Percentiles rank a stretch among this genome's conserved stretches.
phyloP scores from a whole-genome alignment of 306 rosid species.

The Parietaria judaica region DNA sequence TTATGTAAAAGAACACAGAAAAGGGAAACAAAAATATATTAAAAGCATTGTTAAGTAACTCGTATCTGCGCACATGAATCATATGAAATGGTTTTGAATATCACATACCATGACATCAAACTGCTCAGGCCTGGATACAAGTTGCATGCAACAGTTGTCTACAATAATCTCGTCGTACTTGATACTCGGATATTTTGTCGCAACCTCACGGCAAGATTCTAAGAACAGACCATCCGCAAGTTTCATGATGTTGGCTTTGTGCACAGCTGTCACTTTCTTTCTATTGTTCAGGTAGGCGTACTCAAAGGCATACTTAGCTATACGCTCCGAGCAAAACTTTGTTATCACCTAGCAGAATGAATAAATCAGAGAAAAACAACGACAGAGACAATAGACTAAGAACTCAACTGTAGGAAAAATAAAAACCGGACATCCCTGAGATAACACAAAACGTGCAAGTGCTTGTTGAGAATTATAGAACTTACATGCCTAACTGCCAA shows the following conservation, averaged over 20 bases:
- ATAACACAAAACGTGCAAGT: too few species aligned
- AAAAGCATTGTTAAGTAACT: too few species aligned
- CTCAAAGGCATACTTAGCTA: conserved; percentile 90
- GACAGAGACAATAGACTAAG: not conserved
- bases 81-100: not conserved
- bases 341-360: conserved; percentile 66
- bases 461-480: too few species aligned
- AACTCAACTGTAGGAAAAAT: not conserved
- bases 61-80: not conserved
- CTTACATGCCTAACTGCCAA: too few species aligned
- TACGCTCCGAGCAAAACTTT: conserved; percentile 83
- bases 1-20: not conserved
- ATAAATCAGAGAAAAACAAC: conserved; percentile 20
- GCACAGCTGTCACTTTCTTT: conserved; percentile 91
- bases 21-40: not conserved
- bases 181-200: conserved; percentile 48
- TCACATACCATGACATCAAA: conserved; percentile 83
- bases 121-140: conserved; percentile 82
- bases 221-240: conserved; percentile 87
- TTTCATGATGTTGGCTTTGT: conserved; percentile 94
- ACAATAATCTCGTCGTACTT: conserved; percentile 59
- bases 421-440: too few species aligned
- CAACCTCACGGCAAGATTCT: conserved; percentile 82
- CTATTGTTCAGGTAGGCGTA: conserved; percentile 82
- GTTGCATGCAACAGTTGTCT: conserved; percentile 96